Percentiles rank a stretch among this genome's conserved stretches.
Evolutionary conservation across 768 basidiomycete species (phyloP).

Genomic region (Hemileccinum rubropunctum): DNA sequence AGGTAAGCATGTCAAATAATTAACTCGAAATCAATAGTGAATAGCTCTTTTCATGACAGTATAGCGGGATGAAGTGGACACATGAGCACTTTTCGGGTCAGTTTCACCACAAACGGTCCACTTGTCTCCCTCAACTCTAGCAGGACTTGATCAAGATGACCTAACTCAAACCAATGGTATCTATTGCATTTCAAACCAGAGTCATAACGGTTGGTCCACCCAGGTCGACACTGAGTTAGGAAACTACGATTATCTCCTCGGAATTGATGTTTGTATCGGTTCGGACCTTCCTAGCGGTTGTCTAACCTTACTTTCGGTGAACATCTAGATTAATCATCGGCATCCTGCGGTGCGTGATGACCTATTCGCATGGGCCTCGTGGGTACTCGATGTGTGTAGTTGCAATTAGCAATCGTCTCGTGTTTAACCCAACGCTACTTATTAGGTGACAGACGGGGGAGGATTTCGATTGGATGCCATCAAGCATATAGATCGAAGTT

Average conservation of each 20-base stretch:
- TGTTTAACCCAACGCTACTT: neutral
- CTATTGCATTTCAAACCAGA: constrained; percentile 65
- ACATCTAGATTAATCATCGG: constrained; percentile 70
- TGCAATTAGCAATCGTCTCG: neutral
- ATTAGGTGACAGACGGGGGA: constrained; percentile 60
- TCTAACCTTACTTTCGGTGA: constrained; percentile 11
- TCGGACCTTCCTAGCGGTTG: neutral
- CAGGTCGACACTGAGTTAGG: constrained; percentile 82
- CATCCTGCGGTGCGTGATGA: constrained; percentile 81
- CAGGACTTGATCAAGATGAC: constrained; percentile 86
- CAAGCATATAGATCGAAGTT: constrained; percentile 79
- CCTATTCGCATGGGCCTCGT: constrained; percentile 71
- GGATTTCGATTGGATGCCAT: constrained; percentile 91
- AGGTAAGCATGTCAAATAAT: constrained; percentile 43
- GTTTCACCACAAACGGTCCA: neutral
- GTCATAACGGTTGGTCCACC: constrained; percentile 77
- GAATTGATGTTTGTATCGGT: constrained; percentile 53
- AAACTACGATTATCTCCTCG: constrained; percentile 84
- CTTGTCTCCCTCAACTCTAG: neutral
- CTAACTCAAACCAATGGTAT: constrained; percentile 59
- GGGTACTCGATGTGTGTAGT: constrained; percentile 59
- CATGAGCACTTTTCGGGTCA: constrained; percentile 78
- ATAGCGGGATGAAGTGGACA: constrained; percentile 70
- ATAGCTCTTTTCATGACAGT: constrained; percentile 38
- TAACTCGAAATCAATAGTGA: neutral